Evolutionary conservation across 176 grass and related monocot genomes (phyloP).

Genomic region (Puya raimondii): DNA sequence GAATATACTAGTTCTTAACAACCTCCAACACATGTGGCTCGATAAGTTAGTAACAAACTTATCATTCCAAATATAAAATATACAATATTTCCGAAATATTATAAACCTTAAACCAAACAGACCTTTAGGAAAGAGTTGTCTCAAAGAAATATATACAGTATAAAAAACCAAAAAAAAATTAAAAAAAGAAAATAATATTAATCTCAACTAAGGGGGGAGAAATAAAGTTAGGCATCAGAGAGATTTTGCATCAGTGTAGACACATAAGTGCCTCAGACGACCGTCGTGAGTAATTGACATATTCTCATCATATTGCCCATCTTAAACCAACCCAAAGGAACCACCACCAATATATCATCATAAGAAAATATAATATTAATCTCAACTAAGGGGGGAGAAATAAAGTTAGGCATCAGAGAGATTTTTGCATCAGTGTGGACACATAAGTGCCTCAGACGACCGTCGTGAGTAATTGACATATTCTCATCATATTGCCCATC

Average conservation of each 20-base stretch:
- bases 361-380: neutral
- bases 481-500: conserved; percentile 22
- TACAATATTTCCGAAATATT: no score
- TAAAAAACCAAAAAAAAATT: no score
- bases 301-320: conserved; percentile 23
- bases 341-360: neutral
- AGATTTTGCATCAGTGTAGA: conserved; percentile 17
- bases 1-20: no score
- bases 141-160: neutral
- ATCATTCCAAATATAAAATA: no score
- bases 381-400: no score
- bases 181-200: no score
- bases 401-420: conserved; percentile 4
- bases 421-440: conserved; percentile 13
- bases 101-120: no score
- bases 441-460: conserved; percentile 24
- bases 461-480: conserved; percentile 8
- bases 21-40: no score
- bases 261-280: conserved; percentile 23
- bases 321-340: neutral
- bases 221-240: neutral
- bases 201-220: no score
- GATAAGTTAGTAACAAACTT: no score
- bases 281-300: conserved; percentile 8
- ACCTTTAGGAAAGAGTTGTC: neutral